These are phyloP conservation scores for Leccinum disarticulatum DNA, from an alignment of 768 basidiomycete genomes.

Conservation along the genomic window DNA sequence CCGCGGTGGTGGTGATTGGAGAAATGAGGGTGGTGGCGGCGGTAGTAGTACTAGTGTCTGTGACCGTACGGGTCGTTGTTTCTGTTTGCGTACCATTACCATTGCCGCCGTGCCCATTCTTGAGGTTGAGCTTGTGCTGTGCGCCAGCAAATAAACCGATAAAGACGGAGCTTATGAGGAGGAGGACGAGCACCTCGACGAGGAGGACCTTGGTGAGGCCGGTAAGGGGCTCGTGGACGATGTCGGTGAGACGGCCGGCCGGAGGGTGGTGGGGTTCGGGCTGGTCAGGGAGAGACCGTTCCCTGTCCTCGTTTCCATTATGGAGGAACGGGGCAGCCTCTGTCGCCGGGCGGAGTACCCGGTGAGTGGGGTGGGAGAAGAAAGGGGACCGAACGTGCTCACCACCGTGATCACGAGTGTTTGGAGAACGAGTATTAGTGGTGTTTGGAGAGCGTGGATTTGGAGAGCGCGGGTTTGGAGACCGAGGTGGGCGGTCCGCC, in stretches of 20 bases:
- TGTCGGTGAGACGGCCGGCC: constrained; percentile 41
- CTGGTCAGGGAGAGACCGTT: constrained; percentile 32
- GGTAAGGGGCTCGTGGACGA: constrained; percentile 77
- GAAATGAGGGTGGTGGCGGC: constrained; percentile 31
- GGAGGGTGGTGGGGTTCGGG: constrained; percentile 38
- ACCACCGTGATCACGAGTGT: constrained; percentile 68
- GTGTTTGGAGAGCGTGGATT: constrained; percentile 44
- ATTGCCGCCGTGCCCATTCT: constrained; percentile 34
- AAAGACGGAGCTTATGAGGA: constrained; percentile 84
- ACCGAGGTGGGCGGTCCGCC: constrained; percentile 55
- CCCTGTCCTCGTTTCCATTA: constrained; percentile 44
- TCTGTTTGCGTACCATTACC: constrained; percentile 37
- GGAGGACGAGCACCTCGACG: constrained; percentile 67
- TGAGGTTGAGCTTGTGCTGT: constrained; percentile 69
- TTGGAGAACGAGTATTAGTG: constrained; percentile 31
- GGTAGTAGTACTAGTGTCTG: constrained; percentile 31
- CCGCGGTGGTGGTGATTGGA: constrained; percentile 36
- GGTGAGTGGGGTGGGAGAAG: constrained; percentile 5
- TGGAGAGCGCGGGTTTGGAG: constrained; percentile 47
- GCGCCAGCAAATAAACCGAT: constrained; percentile 92
- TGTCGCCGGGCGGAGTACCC: constrained; percentile 25
- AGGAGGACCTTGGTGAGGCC: constrained; percentile 82
- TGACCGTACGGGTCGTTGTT: constrained; percentile 35
- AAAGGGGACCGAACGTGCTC: neutral
- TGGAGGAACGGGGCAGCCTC: constrained; percentile 67